Evolutionary conservation across 495 filamentous ascomycete genomes (phyloP), one percentile per base, ranked within the genome.

Genomic region (Aspergillus sclerotioniger): DNA sequence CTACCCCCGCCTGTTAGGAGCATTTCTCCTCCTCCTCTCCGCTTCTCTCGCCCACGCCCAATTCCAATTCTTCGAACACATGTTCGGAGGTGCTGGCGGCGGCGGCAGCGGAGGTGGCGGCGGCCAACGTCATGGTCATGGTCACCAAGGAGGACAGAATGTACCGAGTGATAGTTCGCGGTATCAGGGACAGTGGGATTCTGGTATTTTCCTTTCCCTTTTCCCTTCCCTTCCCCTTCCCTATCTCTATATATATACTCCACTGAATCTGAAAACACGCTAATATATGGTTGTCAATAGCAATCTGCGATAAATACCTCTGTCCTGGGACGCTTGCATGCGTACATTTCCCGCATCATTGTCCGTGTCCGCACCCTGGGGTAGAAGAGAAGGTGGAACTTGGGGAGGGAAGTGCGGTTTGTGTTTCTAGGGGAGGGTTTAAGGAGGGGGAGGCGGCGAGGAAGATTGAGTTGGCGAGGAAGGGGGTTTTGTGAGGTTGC

Each of bases 341-440:
- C 76, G 92, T 97, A 2, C 85, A 90, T 67, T 90, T 95, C 79
- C 91, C 92, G 8, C 91, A 96, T 71, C 92, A 97, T 73, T 97
- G 92, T 69, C 92, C 92, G 7, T 97, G 92, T 71, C 78, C 90
- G 3, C 92, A 89, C 76, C 87, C 90, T 7, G 74, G 77, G 15
- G 80, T 89, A 46, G 89, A 96, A 68, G 91, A 97, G 65, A 97
- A 97, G 65, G 83, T 92, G 53, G 92, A 97, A 72, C 74, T 94
- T 33, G 88, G 85, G 15, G 89, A 93, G 12, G 92, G 92, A 9
- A 88, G 86, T 63, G 80, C 89, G 13, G 76, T 92, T 61, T 97
- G 92, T 70, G 80, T 89, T 4, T 90, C 86, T 25, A 91, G 86
- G 66, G 91, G 91, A 3, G 92, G 92, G 0, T 96, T 84, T 69